Percentiles rank a stretch among this genome's conserved stretches.
Conservation (phyloP, 192 early-diverging fungal genomes). For the Rhizophagus sp. region DNA sequence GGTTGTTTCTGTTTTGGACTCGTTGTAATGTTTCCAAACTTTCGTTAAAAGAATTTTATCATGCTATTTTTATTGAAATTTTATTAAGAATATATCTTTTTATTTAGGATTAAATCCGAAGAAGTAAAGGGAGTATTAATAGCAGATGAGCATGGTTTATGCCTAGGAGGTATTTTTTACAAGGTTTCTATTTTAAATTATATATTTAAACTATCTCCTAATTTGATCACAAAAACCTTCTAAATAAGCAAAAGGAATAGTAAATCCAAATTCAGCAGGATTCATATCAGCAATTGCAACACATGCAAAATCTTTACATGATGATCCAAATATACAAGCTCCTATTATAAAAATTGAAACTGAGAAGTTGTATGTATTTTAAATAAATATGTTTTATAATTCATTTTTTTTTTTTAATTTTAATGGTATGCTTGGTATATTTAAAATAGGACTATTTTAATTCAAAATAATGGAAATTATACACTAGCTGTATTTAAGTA, state of each 20-base stretch:
- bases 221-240: conserved; percentile 8
- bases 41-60: neutral
- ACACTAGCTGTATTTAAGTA: neutral
- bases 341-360: conserved; percentile 17
- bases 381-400: neutral
- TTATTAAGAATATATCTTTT: neutral
- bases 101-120: conserved; percentile 31
- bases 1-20: neutral
- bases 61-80: neutral
- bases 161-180: conserved; percentile 39
- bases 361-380: neutral
- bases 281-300: conserved; percentile 45
- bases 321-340: conserved; percentile 1
- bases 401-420: neutral
- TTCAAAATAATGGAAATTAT: neutral
- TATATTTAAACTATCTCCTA: neutral
- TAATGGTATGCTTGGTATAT: neutral
- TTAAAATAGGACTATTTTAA: neutral
- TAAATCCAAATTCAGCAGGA: conserved; percentile 44
- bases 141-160: conserved; percentile 45
- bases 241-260: conserved; percentile 40
- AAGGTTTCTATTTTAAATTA: neutral
- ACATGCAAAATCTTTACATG: conserved; percentile 37
- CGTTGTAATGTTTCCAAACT: neutral
- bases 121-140: conserved; percentile 43